Evolutionary conservation across 805 yeast genomes (phyloP), one percentile per base, ranked within the genome.

Genomic region (Saturnispora sekii): DNA sequence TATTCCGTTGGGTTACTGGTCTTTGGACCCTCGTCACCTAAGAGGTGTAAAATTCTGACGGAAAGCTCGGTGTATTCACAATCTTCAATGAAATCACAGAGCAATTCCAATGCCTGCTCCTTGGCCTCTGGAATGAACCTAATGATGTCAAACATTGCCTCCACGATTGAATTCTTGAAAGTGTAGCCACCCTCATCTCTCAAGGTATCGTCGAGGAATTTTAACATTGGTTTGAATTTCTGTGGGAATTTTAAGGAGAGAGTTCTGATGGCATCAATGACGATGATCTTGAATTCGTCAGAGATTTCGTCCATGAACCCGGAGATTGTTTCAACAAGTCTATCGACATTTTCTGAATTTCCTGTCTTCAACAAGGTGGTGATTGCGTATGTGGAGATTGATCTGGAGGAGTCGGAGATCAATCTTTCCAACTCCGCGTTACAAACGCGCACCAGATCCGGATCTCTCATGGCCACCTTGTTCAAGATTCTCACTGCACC

Each of bases 41-140:
- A 74, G 50, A 90, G 65, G 65, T 89, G 96, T 63, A 93, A 73
- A 47, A 93, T 81, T 60, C 97, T 78, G n/a, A 89, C 95, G 26
- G 94, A 78, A 50, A 93, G 77, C 65, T 88, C 96, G 29, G 96
- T 84, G 68, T 74, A 90, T 67, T 93, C 98, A 68, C 97, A 93
- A 70, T 93, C 98, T 67, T 93, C 98, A 57, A 93, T 93, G 60
- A 88, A 89, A 65, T 93, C 98, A 72, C 97, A 88, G 56, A 93
- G 73, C 63, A 82, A 82, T 66, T 84, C 87, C 58, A 93, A 70
- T 17, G 96, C 95, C 40, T 76, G 64, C 54, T 84, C 93, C 57
- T 85, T 77, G 11, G 94, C 86, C 51, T 72, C 79, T 16, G 96
- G 95, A 48, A 87, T 80, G 59, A 82, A 87, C 53, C 83, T 81